Evolutionary conservation across 2,329 filamentous ascomycete species (phyloP).

Genomic region (Mariannaea sp.): DNA sequence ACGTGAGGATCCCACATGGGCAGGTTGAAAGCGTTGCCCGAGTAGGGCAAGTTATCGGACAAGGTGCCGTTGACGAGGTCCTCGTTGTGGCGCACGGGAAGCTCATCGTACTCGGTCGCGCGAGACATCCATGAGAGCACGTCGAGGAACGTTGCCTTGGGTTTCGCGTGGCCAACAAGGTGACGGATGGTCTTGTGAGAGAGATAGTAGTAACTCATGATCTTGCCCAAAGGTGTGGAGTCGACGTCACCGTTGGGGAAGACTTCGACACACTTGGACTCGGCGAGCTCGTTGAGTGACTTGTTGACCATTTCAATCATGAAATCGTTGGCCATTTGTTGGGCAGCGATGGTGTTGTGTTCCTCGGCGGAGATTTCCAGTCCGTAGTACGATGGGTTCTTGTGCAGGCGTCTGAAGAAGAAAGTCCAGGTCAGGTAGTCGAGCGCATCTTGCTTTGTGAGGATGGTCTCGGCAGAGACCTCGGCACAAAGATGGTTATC

Average conservation of each 20-base stretch:
- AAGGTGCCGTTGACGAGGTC: conserved; percentile 95
- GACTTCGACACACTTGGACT: conserved; percentile 82
- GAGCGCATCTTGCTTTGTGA: conserved; percentile 93
- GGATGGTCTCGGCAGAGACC: conserved; percentile 88
- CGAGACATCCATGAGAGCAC: conserved; percentile 90
- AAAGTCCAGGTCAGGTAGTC: conserved; percentile 99
- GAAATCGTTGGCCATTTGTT: conserved; percentile 87
- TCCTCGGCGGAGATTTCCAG: conserved; percentile 92
- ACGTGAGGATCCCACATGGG: conserved; percentile 99
- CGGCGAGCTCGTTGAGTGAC: conserved; percentile 78
- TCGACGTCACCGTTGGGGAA: conserved; percentile 89
- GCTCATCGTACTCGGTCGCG: conserved; percentile 94
- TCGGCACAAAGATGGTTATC: conserved; percentile 97
- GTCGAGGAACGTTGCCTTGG: conserved; percentile 76
- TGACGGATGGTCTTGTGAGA: conserved; percentile 93
- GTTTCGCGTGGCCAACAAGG: conserved; percentile 76
- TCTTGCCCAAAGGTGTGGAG: conserved; percentile 89
- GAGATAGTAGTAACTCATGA: conserved; percentile 99
- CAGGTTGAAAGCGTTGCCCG: conserved; percentile 65
- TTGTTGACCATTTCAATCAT: conserved; percentile 92
- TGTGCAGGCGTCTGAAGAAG: conserved; percentile 96
- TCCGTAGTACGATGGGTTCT: conserved; percentile 98
- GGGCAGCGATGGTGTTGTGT: conserved; percentile 84
- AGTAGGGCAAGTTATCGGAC: conserved; percentile 75
- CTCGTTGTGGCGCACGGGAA: conserved; percentile 97